Evolutionary conservation across 2,329 filamentous ascomycete genomes (phyloP).

Genomic region (Epicoccum nigrum): DNA sequence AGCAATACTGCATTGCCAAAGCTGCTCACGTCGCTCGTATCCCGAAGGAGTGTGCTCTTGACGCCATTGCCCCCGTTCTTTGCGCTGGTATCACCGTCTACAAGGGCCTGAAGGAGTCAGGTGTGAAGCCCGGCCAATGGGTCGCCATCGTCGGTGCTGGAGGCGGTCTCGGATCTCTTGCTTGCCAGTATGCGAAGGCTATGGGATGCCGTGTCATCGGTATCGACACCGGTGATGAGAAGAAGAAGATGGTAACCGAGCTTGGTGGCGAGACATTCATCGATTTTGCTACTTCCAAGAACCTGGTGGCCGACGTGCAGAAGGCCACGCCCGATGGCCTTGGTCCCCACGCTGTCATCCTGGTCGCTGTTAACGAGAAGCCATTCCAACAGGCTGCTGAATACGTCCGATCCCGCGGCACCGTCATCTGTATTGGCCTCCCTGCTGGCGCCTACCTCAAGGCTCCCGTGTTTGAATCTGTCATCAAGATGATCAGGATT

Average conservation of each 20-base stretch:
- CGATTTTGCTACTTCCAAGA: conserved; percentile 77
- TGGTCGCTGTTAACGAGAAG: conserved; percentile 86
- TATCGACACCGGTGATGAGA: conserved; percentile 84
- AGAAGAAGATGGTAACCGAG: conserved; percentile 69
- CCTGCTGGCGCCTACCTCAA: conserved; percentile 77
- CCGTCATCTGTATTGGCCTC: conserved; percentile 87
- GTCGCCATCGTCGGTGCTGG: conserved; percentile 87
- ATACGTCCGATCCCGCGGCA: conserved; percentile 83
- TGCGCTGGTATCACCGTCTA: conserved; percentile 89
- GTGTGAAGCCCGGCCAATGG: conserved; percentile 73
- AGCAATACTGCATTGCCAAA: conserved; percentile 89
- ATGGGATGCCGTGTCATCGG: conserved; percentile 84
- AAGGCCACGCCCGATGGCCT: conserved; percentile 78
- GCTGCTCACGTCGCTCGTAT: conserved; percentile 84
- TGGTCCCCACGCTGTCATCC: conserved; percentile 84
- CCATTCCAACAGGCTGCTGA: conserved; percentile 93
- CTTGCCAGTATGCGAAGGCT: conserved; percentile 85
- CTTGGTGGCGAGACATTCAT: conserved; percentile 77
- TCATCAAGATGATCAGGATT: conserved; percentile 89
- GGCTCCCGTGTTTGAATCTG: conserved; percentile 87
- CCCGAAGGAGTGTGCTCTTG: conserved; percentile 76
- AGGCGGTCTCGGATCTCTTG: conserved; percentile 79
- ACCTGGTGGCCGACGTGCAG: conserved; percentile 85
- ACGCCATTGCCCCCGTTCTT: conserved; percentile 78
- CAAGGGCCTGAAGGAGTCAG: conserved; percentile 88